phyloP scores from a whole-genome alignment of 2,329 filamentous ascomycete genomes.

The Paramyrothecium sp. region DNA sequence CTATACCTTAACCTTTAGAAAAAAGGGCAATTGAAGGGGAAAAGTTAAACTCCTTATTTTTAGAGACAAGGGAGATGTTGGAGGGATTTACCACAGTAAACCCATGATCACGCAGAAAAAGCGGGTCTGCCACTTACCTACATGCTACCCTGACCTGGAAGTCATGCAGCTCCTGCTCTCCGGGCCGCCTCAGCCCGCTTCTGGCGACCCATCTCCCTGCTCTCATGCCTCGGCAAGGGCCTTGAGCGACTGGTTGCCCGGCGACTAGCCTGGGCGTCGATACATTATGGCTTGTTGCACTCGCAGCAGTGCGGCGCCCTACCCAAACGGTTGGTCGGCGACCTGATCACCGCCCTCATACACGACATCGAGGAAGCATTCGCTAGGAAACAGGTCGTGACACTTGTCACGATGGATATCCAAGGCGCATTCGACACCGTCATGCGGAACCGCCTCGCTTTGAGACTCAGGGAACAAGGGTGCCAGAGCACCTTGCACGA shows the following conservation, averaged over 20 bases:
- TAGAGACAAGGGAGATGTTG: too few relatives aligned
- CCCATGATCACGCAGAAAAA: too few relatives aligned
- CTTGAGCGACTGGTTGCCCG: constrained; percentile 20
- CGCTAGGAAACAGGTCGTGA: constrained; percentile 6
- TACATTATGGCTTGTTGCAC: constrained; percentile 15
- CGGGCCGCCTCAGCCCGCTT: constrained; percentile 10
- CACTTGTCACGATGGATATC: constrained; percentile 12
- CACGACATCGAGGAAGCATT: constrained; percentile 16
- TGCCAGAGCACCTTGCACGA: constrained; percentile 8
- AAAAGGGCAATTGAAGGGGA: too few relatives aligned
- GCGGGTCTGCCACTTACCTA: too few relatives aligned
- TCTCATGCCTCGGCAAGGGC: too few relatives aligned
- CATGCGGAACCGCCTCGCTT: constrained; percentile 13
- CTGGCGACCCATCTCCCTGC: constrained; percentile 21
- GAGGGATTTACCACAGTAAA: too few relatives aligned
- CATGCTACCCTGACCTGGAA: too few relatives aligned
- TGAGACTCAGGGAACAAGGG: constrained; percentile 11
- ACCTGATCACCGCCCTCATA: constrained; percentile 14
- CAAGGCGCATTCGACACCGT: constrained; percentile 15
- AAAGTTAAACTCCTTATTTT: too few relatives aligned
- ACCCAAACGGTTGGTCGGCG: constrained; percentile 13
- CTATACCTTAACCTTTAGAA: too few relatives aligned
- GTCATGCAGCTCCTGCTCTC: too few relatives aligned
- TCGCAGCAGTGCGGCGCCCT: constrained; percentile 17
- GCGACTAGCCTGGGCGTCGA: constrained; percentile 14